Percentiles rank a stretch among this genome's conserved stretches.
Conservation (phyloP, 140 eudicot species). For the Stevia rebaudiana region DNA sequence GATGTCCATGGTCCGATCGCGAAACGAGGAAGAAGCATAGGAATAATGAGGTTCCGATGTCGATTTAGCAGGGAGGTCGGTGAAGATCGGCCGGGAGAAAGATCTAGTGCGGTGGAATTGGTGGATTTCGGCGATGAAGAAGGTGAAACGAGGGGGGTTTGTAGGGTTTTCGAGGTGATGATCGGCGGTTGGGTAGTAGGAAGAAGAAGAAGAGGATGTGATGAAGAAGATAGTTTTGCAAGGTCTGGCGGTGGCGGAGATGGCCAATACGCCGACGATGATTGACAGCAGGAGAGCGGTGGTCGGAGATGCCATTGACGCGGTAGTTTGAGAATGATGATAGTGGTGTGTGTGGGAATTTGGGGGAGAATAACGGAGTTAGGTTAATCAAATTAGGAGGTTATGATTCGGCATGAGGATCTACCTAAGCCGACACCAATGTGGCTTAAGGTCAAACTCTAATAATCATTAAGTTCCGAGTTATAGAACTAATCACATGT, state of each 20-base stretch:
- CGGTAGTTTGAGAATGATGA: too few relatives aligned
- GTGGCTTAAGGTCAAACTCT: too few relatives aligned
- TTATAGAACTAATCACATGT: too few relatives aligned
- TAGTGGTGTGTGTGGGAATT: too few relatives aligned
- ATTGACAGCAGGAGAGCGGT: conserved; percentile 26
- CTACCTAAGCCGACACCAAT: too few relatives aligned
- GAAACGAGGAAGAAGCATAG: conserved; percentile 24
- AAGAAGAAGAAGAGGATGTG: conserved; percentile 30
- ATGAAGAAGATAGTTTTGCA: conserved; percentile 81
- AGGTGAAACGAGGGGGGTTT: conserved; percentile 29
- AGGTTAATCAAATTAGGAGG: too few relatives aligned
- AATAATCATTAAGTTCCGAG: too few relatives aligned
- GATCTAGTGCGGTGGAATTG: conserved; percentile 22
- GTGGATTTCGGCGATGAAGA: conserved; percentile 36
- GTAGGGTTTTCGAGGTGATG: conserved; percentile 10
- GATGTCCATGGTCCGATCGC: conserved; percentile 61
- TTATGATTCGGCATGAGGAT: too few relatives aligned
- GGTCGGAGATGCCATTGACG: too few relatives aligned
- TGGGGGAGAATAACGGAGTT: too few relatives aligned
- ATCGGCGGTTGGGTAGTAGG: neutral
- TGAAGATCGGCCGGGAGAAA: conserved; percentile 7
- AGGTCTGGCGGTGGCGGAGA: conserved; percentile 67
- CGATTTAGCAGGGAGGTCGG: neutral
- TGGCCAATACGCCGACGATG: conserved; percentile 32
- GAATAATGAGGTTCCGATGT: neutral